These are phyloP conservation scores for Penicillium nucicola DNA, from an alignment of 495 filamentous ascomycete genomes.

Conservation along the genomic window DNA sequence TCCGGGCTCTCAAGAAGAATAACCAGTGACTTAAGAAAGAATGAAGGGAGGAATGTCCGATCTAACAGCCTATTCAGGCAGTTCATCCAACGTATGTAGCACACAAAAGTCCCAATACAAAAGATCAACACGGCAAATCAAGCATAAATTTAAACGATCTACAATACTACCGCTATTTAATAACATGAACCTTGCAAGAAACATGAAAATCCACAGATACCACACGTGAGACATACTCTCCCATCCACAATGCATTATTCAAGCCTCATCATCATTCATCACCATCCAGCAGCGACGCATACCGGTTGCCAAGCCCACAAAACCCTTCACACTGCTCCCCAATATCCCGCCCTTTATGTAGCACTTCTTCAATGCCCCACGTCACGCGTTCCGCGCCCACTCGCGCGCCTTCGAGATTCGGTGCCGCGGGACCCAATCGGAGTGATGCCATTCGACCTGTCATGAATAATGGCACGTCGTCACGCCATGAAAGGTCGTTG, in stretches of 20 bases:
- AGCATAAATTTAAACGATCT: background rate
- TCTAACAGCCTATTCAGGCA: background rate
- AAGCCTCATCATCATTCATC: slow-evolving; percentile 2
- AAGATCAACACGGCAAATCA: background rate
- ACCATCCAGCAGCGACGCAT: slow-evolving; percentile 21
- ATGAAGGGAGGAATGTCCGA: slow-evolving; percentile 30
- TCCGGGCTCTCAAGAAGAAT: background rate
- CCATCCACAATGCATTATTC: background rate
- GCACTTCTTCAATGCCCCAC: slow-evolving; percentile 54
- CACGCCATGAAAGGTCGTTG: slow-evolving; percentile 59
- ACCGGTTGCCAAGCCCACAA: slow-evolving; percentile 35
- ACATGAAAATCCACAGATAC: background rate
- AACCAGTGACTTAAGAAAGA: slow-evolving; percentile 12
- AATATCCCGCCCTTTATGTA: slow-evolving; percentile 26
- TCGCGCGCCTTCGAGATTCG: slow-evolving; percentile 62
- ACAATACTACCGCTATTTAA: background rate
- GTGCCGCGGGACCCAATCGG: slow-evolving; percentile 57
- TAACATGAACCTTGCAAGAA: background rate
- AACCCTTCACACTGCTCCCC: slow-evolving; percentile 25
- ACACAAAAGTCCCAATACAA: background rate
- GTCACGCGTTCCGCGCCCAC: slow-evolving; percentile 60
- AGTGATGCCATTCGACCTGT: slow-evolving; percentile 57
- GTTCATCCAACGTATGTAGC: background rate
- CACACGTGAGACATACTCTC: slow-evolving; percentile 3
- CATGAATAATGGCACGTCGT: slow-evolving; percentile 59